These are phyloP conservation scores for Rhodocollybia butyracea DNA, from an alignment of 768 basidiomycete genomes.

Conservation along the genomic window DNA sequence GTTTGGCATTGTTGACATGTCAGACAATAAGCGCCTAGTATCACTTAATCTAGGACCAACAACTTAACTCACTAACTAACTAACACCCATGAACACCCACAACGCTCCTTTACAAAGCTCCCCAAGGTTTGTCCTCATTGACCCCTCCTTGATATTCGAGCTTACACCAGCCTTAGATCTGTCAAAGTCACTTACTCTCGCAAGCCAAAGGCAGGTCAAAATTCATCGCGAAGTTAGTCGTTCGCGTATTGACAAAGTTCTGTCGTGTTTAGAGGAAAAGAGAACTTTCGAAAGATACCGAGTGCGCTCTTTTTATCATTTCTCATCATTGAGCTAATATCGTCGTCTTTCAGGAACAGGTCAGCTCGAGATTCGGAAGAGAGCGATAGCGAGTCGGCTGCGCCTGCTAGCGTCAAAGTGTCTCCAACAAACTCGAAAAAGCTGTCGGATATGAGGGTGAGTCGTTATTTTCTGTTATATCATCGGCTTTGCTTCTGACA, in stretches of 20 bases:
- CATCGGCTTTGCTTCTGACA: neutral
- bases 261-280: neutral
- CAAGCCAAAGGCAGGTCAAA: slow-evolving; percentile 28
- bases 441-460: slow-evolving; percentile 6
- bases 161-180: neutral
- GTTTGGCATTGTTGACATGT: no score
- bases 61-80: neutral
- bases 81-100: slow-evolving; percentile 1
- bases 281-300: neutral
- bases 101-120: slow-evolving; percentile 3
- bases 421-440: neutral
- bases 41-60: neutral
- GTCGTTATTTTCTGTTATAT: neutral
- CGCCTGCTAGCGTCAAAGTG: neutral
- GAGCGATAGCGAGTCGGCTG: neutral
- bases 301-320: neutral
- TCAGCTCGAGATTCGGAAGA: neutral
- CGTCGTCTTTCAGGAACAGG: neutral
- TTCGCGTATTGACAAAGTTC: neutral
- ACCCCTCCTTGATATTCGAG: neutral
- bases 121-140: neutral
- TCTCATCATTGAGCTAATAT: neutral
- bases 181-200: slow-evolving; percentile 31
- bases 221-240: neutral
- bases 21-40: neutral